Evolutionary conservation across 148 eudicot genomes (phyloP), one percentile per base, ranked within the genome.

Genomic region (Rhododendron vialii): DNA sequence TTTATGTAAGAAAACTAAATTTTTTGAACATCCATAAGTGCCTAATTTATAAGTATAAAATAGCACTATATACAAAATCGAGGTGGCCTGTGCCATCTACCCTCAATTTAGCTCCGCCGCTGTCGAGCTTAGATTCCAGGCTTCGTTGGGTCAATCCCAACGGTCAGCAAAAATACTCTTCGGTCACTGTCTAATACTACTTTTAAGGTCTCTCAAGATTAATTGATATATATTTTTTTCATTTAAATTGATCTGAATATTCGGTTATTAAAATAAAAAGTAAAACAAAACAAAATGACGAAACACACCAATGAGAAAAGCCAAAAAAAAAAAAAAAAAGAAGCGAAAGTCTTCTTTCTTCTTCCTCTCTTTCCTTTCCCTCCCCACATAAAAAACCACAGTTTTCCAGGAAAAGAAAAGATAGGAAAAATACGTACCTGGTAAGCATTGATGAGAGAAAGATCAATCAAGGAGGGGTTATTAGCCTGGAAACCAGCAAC

Each of bases 401-500:
- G 17, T 18, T 36, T 30, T 12, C 12, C 24, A 15, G 18, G 78
- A 35, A 74, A 48, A 10, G 18, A 38, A 67, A 65, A 33, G 81
- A 51, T 3, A 41, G 5, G 81, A 7, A 69, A 17, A 36, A 55
- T 18, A 82, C 57, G 67, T 89, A 97, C 99, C 96, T 95, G 92
- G 86, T 86, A 97, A 87, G 96, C 95, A 74, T 81, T 13, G 82
- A 95, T 89, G 22, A 94, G 94, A 17, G 95, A 11, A 47, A 93
- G 94, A 83, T 95, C 93, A 90, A 97, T 57, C 78, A 97, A 86
- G 24, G 89, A 43, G 0, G 98, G 98, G 87, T 97, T 97, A 57
- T 95, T 88, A 77, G 82, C 92, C 85, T 92, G 93, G 18, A 95
- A 82, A 7, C 95, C 96, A 73, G 90, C 76, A 47, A 95, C 82